phyloP scores from a whole-genome alignment of 2,329 filamentous ascomycete species.

The Fusarium sp. region DNA sequence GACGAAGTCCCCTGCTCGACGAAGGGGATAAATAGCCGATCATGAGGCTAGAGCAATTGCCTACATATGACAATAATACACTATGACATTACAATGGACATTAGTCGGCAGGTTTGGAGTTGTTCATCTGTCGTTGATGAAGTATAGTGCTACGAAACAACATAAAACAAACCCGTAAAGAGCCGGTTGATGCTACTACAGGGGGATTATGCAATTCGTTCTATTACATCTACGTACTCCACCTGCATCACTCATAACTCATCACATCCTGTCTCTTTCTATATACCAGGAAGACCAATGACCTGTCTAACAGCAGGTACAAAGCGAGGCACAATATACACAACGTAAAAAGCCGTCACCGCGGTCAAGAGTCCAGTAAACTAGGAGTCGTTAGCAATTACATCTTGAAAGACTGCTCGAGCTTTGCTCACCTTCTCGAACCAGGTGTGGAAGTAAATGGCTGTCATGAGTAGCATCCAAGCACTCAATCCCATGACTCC shows the following conservation, averaged over 20 bases:
- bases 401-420: rapidly evolving
- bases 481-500: slow-evolving; percentile 76
- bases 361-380: slow-evolving; percentile 65
- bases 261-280: slow-evolving; percentile 17
- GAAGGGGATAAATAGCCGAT: background rate
- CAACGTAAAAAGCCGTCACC: slow-evolving; percentile 56
- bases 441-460: slow-evolving; percentile 98
- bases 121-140: background rate
- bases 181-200: background rate
- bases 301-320: slow-evolving; percentile 58
- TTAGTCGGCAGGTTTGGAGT: background rate
- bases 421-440: slow-evolving; percentile 84
- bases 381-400: slow-evolving; percentile 50
- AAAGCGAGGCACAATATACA: slow-evolving; percentile 64
- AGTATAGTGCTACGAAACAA: background rate
- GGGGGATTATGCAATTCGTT: slow-evolving; percentile 1
- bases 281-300: slow-evolving; percentile 64
- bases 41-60: background rate
- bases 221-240: slow-evolving; percentile 11
- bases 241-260: slow-evolving; percentile 21
- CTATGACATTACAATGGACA: background rate
- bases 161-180: background rate
- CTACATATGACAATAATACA: background rate
- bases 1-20: background rate
- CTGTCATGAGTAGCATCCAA: slow-evolving; percentile 99